Evolutionary conservation across 2,329 filamentous ascomycete species (phyloP).

Genomic region (Apiospora sp.): DNA sequence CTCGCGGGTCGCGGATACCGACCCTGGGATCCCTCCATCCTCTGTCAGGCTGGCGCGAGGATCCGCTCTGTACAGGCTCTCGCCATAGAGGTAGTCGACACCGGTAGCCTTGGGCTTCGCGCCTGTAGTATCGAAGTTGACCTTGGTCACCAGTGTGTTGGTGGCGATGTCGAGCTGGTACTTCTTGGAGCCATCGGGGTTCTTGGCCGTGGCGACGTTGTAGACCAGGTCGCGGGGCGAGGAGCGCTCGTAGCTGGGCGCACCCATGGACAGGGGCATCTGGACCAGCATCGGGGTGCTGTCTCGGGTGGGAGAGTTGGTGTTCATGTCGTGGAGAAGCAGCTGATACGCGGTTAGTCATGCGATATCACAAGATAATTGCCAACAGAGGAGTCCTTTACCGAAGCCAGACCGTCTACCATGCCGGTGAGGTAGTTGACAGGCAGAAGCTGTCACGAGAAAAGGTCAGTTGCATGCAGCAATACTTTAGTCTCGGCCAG

Average conservation of each 20-base stretch:
- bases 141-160: conserved; percentile 50
- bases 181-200: conserved; percentile 52
- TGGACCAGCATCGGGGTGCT: conserved; percentile 45
- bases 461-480: neutral
- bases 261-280: conserved; percentile 56
- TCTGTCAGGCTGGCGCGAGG: conserved; percentile 41
- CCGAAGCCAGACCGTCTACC: conserved; percentile 55
- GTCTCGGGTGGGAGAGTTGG: conserved; percentile 1
- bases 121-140: conserved; percentile 45
- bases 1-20: conserved; percentile 16
- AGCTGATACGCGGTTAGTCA: neutral
- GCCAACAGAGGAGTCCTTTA: conserved; percentile 24
- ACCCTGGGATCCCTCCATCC: conserved; percentile 30
- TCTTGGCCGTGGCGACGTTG: conserved; percentile 54
- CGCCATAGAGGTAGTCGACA: conserved; percentile 50
- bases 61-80: conserved; percentile 52
- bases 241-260: conserved; percentile 49
- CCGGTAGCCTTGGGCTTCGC: conserved; percentile 47
- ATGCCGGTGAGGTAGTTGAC: conserved; percentile 42
- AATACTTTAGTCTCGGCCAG: neutral
- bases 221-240: conserved; percentile 61
- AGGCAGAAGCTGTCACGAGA: conserved; percentile 16
- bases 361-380: neutral
- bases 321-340: conserved; percentile 18
- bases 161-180: conserved; percentile 48